phyloP scores from a whole-genome alignment of 2,329 filamentous ascomycete species.

The Paecilomyces variotii region DNA sequence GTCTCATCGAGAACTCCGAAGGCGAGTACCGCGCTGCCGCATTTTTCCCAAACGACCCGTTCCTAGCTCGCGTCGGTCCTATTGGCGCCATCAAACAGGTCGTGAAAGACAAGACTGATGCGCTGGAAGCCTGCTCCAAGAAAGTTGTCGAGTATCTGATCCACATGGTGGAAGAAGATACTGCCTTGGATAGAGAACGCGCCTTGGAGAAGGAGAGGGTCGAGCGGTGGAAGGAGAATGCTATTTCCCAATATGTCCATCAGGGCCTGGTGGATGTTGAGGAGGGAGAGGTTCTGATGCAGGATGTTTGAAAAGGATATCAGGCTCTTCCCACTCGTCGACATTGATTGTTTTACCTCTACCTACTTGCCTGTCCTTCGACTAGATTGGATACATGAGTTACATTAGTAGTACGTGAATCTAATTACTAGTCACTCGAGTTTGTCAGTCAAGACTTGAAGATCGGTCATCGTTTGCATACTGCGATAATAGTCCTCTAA shows the following conservation, averaged over 20 bases:
- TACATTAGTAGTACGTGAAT: too few species aligned
- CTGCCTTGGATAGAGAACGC: constrained; percentile 3
- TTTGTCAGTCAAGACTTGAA: too few species aligned
- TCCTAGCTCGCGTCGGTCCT: constrained; percentile 20
- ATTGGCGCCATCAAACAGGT: constrained; percentile 12
- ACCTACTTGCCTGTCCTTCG: too few species aligned
- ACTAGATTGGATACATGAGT: too few species aligned
- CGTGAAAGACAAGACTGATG: constrained; percentile 4
- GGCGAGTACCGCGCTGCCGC: constrained; percentile 13
- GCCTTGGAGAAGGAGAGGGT: constrained; percentile 4
- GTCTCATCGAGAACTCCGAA: constrained; percentile 4
- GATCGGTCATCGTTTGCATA: too few species aligned
- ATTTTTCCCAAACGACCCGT: constrained; percentile 18
- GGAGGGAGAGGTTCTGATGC: neutral
- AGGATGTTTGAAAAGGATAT: neutral
- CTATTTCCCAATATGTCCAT: neutral
- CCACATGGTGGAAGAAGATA: constrained; percentile 20
- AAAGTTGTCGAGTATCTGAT: constrained; percentile 21
- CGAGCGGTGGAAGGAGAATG: neutral
- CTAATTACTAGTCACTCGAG: too few species aligned
- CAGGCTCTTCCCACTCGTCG: too few species aligned
- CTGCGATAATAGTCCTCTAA: too few species aligned
- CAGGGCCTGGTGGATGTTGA: neutral
- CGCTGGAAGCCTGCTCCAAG: constrained; percentile 16
- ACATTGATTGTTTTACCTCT: too few species aligned